Percentiles rank a stretch among this genome's conserved stretches.
phyloP scores from a whole-genome alignment of 2,329 filamentous ascomycete genomes.

The Magnaporthiopsis poae region DNA sequence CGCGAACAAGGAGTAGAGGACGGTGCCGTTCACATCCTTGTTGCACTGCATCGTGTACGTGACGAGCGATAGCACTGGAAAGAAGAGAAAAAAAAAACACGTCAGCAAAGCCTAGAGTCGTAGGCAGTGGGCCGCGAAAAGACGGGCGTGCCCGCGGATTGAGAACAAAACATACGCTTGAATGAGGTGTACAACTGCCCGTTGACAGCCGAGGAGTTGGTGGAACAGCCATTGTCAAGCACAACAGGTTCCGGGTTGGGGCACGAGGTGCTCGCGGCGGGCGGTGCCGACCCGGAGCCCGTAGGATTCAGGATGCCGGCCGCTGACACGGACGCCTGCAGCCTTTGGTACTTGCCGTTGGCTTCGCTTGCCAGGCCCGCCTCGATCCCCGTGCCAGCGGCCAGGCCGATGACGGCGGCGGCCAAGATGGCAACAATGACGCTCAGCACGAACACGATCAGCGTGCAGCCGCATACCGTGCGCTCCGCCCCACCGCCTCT shows the following conservation, averaged over 20 bases:
- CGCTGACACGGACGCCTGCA: constrained; percentile 18
- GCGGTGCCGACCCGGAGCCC: neutral
- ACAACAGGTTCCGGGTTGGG: constrained; percentile 14
- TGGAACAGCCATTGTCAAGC: constrained; percentile 32
- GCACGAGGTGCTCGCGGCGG: constrained; percentile 3
- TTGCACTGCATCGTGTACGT: constrained; percentile 36
- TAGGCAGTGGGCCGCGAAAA: too few species aligned
- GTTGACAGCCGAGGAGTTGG: constrained; percentile 23
- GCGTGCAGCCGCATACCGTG: constrained; percentile 27
- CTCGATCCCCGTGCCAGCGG: constrained; percentile 34
- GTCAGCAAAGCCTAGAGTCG: neutral
- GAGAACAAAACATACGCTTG: constrained; percentile 21
- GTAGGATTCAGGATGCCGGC: neutral
- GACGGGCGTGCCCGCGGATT: neutral
- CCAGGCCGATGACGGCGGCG: constrained; percentile 33
- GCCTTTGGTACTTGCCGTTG: constrained; percentile 21
- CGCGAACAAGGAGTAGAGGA: constrained; percentile 32
- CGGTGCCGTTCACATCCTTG: constrained; percentile 27
- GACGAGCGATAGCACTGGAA: constrained; percentile 25
- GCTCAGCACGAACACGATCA: constrained; percentile 31
- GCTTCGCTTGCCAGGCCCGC: constrained; percentile 29
- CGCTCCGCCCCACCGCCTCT: neutral
- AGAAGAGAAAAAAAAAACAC: neutral
- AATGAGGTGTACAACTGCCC: constrained; percentile 30
- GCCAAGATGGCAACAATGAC: constrained; percentile 29